Conservation (phyloP, 805 yeast species). For the Scheffersomyces amazonensis region DNA sequence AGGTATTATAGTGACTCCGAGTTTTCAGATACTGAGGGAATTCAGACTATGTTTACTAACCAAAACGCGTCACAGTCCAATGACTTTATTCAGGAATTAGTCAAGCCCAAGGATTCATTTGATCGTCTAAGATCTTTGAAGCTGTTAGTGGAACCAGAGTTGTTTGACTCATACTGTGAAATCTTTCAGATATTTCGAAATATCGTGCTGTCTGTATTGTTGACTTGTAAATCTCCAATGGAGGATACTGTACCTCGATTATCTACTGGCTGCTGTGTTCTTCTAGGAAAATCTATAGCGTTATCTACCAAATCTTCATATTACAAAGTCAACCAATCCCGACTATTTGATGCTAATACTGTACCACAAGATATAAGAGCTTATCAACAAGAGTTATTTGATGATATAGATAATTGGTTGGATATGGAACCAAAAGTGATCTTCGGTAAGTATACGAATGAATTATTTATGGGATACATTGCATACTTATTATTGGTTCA, state of each 20-base stretch:
- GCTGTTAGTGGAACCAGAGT: slow-evolving; percentile 24
- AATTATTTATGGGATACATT: slow-evolving; percentile 31
- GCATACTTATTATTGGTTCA: slow-evolving; percentile 31
- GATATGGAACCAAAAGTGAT: slow-evolving; percentile 27
- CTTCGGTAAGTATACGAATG: slow-evolving; percentile 16
- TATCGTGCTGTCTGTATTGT: slow-evolving; percentile 15
- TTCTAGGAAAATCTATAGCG: slow-evolving; percentile 33
- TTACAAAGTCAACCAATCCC: slow-evolving; percentile 25
- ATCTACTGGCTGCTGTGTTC: slow-evolving; percentile 20
- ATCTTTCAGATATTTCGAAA: slow-evolving; percentile 27
- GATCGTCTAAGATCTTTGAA: slow-evolving; percentile 23
- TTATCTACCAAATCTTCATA: slow-evolving; percentile 32
- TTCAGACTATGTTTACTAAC: no score
- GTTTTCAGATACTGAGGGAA: no score
- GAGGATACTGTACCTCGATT: no score
- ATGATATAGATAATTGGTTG: slow-evolving; percentile 38
- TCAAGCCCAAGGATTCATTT: slow-evolving; percentile 1
- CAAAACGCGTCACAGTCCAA: no score
- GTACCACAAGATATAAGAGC: slow-evolving; percentile 20
- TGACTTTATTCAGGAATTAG: no score
- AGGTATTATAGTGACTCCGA: no score
- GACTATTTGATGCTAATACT: slow-evolving; percentile 22
- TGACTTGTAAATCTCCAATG: no score
- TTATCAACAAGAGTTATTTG: slow-evolving; percentile 20
- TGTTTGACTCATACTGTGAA: slow-evolving; percentile 26